Evolutionary conservation across 176 grass and related monocot genomes (phyloP).

Genomic region (Bonia amplexicaulis): DNA sequence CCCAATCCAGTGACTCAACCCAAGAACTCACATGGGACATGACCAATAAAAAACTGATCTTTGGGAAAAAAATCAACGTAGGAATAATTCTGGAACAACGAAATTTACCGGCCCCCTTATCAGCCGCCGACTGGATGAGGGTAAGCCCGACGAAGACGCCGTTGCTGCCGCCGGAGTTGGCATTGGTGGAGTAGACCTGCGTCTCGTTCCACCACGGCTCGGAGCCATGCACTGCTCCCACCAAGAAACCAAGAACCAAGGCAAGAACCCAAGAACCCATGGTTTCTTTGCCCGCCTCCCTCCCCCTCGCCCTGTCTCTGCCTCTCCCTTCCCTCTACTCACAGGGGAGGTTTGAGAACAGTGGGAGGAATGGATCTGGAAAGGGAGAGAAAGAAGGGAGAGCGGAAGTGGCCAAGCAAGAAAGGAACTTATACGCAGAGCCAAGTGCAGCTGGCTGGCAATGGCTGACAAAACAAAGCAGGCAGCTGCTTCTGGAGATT

Average conservation of each 20-base stretch:
- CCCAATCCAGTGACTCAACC: neutral
- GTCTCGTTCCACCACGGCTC: constrained; percentile 64
- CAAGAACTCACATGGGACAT: constrained; percentile 15
- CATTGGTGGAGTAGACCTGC: constrained; percentile 18
- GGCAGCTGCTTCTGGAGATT: constrained; percentile 21
- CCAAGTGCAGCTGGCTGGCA: constrained; percentile 26
- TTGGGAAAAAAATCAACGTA: constrained; percentile 9
- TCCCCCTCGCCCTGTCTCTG: neutral
- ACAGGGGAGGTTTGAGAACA: neutral
- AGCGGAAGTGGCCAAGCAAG: constrained; percentile 30
- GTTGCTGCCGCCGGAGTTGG: constrained; percentile 33
- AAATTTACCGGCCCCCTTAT: constrained; percentile 69
- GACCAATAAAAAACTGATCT: constrained; percentile 21
- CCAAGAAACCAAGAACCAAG: constrained; percentile 23
- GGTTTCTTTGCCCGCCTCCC: neutral
- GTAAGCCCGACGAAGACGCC: constrained; percentile 76
- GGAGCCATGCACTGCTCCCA: constrained; percentile 28
- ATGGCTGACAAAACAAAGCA: constrained; percentile 17
- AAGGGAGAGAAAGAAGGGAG: neutral
- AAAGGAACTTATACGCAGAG: constrained; percentile 40
- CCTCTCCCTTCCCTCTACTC: neutral
- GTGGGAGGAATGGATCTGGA: constrained; percentile 45
- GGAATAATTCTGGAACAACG: neutral
- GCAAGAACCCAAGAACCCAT: constrained; percentile 30
- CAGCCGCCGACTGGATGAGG: constrained; percentile 66